Base-by-base conservation (phyloP, 192 early-diverging fungal species). In the Backusella australiensis region DNA sequence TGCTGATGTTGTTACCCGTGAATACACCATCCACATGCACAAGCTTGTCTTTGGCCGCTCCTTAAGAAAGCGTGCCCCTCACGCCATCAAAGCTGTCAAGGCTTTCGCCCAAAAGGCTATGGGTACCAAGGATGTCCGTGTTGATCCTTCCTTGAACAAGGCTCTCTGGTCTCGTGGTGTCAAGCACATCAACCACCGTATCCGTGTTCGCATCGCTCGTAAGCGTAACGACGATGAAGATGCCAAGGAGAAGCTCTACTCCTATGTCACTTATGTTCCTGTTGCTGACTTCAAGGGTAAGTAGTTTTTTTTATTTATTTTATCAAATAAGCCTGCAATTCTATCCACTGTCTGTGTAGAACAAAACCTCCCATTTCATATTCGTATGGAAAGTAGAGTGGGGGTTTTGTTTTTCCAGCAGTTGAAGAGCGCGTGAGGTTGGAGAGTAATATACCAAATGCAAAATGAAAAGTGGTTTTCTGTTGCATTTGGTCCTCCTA, bases 1-100 rank as follows among this genome's bases (percentile, higher is more conserved):
- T 80, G 84, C 89, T 83, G 92, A 95, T 89, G 96, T 96, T 80
- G 93, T 99, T 81, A 97, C 96, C 80, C 92, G 96, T 82, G 98
- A 99, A 82, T 97, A 96, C 93, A 99, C 98, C 84, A 99, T 99
- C 87, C 95, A 99, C 93, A 87, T 99, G 80, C 97, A 98, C 95
- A 97, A 96, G 90, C 89, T 89, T 75, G 93, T 99, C 78, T 86
- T 88, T 75, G 92, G 91, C 78, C 88, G 78, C 63, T 71, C 74
- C 80, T 99, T 98, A 91, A 98, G 97, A 91, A 98, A 96, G 91
- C 94, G 98, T 84, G 94, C 96, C 67, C 98, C 98, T 74, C 91
- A 90, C 76, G 96, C 98, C 76, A 87, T 99, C 83, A 97, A 97
- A 93, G 91, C 88, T 74, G 92, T 99, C 88, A 91, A 93, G 79